Evolutionary conservation across 1,284 basidiomycete genomes (phyloP).

Genomic region (Melampsora larici-populina): DNA sequence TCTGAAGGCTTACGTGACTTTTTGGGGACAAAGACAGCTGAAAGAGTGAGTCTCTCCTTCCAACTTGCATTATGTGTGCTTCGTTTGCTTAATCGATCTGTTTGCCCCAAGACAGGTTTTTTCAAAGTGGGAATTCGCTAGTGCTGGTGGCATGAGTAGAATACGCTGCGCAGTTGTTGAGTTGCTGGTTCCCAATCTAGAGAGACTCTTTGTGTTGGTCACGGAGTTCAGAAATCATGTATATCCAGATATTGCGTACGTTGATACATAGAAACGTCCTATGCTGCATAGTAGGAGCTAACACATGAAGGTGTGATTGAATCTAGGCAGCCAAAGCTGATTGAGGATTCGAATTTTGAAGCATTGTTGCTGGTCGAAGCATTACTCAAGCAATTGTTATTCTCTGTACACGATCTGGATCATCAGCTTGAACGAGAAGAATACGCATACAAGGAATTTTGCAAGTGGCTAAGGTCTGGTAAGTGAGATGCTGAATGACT

Average conservation of each 20-base stretch:
- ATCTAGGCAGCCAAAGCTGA: conserved; percentile 20
- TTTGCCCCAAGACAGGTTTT: conserved; percentile 9
- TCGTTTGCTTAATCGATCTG: neutral
- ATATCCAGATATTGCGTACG: conserved; percentile 31
- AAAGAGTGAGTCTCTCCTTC: conserved; percentile 12
- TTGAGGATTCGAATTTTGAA: conserved; percentile 35
- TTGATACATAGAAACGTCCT: neutral
- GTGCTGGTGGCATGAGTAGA: conserved; percentile 9
- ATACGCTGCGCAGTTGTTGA: conserved; percentile 31
- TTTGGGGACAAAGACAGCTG: conserved; percentile 34
- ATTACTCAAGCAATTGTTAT: conserved; percentile 23
- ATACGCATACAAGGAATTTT: conserved; percentile 31
- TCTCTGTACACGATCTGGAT: conserved; percentile 13
- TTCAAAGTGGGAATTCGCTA: conserved; percentile 33
- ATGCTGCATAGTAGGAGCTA: neutral
- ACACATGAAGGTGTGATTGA: neutral
- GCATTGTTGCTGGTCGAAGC: conserved; percentile 17
- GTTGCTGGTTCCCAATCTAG: conserved; percentile 19
- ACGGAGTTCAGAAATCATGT: conserved; percentile 21
- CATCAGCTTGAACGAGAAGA: conserved; percentile 23
- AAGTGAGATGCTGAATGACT: neutral
- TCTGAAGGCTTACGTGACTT: conserved; percentile 38
- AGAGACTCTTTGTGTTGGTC: conserved; percentile 16
- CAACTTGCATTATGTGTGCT: neutral
- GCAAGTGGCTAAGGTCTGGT: conserved; percentile 39